Evolutionary conservation across 2,329 filamentous ascomycete genomes (phyloP).

Genomic region (Monosporascus sp.): DNA sequence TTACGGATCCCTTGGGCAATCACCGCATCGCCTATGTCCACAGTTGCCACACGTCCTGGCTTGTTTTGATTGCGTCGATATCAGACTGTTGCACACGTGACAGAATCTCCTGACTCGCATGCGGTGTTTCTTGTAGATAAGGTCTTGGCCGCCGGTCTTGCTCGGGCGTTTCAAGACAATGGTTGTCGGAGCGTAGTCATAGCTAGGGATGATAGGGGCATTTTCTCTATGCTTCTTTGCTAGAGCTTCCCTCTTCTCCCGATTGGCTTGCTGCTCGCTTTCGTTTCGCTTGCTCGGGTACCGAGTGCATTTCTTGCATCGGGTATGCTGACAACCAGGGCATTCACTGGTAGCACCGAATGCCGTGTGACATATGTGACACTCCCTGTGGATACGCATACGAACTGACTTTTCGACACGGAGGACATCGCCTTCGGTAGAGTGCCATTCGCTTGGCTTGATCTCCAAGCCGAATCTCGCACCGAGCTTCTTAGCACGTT

Average conservation of each 20-base stretch:
- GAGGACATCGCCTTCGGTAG: slow-evolving; percentile 47
- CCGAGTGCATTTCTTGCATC: slow-evolving; percentile 76
- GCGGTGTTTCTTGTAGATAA: slow-evolving; percentile 64
- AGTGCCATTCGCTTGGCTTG: slow-evolving; percentile 47
- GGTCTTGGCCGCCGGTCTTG: slow-evolving; percentile 61
- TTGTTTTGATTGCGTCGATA: slow-evolving; percentile 48
- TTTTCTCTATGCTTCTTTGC: slow-evolving; percentile 54
- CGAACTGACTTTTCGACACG: slow-evolving; percentile 71
- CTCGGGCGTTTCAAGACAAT: slow-evolving; percentile 57
- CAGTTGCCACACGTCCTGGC: slow-evolving; percentile 57
- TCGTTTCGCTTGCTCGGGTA: slow-evolving; percentile 63
- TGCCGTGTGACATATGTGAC: slow-evolving; percentile 71
- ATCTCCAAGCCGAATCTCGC: slow-evolving; percentile 52
- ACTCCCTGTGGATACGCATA: slow-evolving; percentile 72
- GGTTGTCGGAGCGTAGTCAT: slow-evolving; percentile 43
- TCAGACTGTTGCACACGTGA: slow-evolving; percentile 65
- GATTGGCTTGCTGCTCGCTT: slow-evolving; percentile 46
- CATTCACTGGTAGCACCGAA: slow-evolving; percentile 73
- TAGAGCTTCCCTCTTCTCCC: slow-evolving; percentile 43
- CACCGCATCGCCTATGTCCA: slow-evolving; percentile 68
- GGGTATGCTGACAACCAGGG: slow-evolving; percentile 67
- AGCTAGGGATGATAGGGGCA: slow-evolving; percentile 46
- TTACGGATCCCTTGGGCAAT: slow-evolving; percentile 75
- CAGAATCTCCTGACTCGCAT: slow-evolving; percentile 72
- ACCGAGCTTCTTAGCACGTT: slow-evolving; percentile 50